Conservation (phyloP, 768 basidiomycete species). For the Lentinula edodes region DNA sequence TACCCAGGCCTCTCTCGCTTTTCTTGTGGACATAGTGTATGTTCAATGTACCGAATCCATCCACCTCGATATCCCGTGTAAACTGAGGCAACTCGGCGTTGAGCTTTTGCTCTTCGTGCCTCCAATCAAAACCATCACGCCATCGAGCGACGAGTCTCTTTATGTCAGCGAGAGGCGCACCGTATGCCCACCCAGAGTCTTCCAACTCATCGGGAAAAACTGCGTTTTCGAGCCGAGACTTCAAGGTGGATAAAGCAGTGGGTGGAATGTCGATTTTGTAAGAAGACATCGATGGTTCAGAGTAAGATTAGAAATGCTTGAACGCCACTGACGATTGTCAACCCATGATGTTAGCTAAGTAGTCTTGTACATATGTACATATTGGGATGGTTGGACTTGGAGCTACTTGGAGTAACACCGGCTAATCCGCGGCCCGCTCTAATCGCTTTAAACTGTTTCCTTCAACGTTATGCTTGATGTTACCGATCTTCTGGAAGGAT, state of each 20-base stretch:
- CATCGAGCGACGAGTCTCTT: constrained; percentile 3
- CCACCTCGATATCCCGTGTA: background rate
- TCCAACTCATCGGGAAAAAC: constrained; percentile 5
- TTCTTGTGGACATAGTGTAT: constrained; percentile 28
- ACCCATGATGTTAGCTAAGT: no score
- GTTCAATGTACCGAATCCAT: constrained; percentile 12
- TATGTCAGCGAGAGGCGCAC: constrained; percentile 2
- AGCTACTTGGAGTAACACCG: no score
- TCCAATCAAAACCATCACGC: constrained; percentile 6
- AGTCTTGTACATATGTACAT: no score
- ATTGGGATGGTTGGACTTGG: no score
- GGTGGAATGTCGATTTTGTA: background rate
- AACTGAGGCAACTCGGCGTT: constrained; percentile 21
- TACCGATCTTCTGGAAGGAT: constrained; percentile 39
- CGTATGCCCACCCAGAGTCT: constrained; percentile 1
- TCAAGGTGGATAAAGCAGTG: background rate
- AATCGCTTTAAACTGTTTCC: no score
- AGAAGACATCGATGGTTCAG: background rate
- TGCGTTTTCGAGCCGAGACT: background rate
- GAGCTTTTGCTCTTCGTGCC: constrained; percentile 8
- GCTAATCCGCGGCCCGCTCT: no score
- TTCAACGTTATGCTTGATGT: constrained; percentile 29
- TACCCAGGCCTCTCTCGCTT: constrained; percentile 12
- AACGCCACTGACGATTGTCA: no score
- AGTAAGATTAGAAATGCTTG: no score